Evolutionary conservation across 352 stramenopile genomes (phyloP).

Genomic region (Phytophthora brassicae): DNA sequence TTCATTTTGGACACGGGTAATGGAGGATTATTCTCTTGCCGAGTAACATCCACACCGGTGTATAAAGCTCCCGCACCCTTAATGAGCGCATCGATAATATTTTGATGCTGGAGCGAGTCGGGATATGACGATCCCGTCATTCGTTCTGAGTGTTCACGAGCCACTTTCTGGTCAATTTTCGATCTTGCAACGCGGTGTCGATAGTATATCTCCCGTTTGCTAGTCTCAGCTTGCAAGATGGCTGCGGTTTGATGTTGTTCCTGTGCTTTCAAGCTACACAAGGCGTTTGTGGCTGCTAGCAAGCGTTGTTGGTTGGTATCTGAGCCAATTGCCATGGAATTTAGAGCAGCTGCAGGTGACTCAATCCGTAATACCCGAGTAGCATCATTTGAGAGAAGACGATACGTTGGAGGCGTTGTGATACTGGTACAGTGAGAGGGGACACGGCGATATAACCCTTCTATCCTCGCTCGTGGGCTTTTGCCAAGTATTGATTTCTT

Average conservation of each 20-base stretch:
- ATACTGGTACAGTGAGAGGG: too few relatives aligned
- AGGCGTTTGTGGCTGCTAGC: slow-evolving; percentile 24
- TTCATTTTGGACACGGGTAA: slow-evolving; percentile 1
- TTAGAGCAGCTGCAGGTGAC: slow-evolving; percentile 22
- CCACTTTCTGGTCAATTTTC: slow-evolving; percentile 1
- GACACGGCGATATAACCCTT: slow-evolving; percentile 5
- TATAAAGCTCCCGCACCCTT: slow-evolving; percentile 32
- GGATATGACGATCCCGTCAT: slow-evolving; percentile 11
- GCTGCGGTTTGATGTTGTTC: slow-evolving; percentile 32
- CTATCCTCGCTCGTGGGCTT: slow-evolving; percentile 5
- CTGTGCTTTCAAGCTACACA: slow-evolving; percentile 30
- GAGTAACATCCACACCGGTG: slow-evolving; percentile 26
- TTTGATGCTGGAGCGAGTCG: slow-evolving; percentile 16
- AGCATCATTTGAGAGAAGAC: slow-evolving; percentile 52
- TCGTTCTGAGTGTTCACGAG: slow-evolving; percentile 7
- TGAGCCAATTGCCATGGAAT: slow-evolving; percentile 15
- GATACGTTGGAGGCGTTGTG: slow-evolving; percentile 35
- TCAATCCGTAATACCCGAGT: slow-evolving; percentile 57
- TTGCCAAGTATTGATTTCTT: slow-evolving; percentile 4
- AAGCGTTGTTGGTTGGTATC: slow-evolving; percentile 20
- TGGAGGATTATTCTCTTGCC: slow-evolving; percentile 8
- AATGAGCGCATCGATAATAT: slow-evolving; percentile 35
- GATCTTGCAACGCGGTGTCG: slow-evolving; percentile 8
- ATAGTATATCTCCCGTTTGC: slow-evolving; percentile 24
- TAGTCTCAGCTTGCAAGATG: slow-evolving; percentile 27